Conservation (phyloP, 1,284 basidiomycete species). For the Cryptococcus amylolentus region DNA sequence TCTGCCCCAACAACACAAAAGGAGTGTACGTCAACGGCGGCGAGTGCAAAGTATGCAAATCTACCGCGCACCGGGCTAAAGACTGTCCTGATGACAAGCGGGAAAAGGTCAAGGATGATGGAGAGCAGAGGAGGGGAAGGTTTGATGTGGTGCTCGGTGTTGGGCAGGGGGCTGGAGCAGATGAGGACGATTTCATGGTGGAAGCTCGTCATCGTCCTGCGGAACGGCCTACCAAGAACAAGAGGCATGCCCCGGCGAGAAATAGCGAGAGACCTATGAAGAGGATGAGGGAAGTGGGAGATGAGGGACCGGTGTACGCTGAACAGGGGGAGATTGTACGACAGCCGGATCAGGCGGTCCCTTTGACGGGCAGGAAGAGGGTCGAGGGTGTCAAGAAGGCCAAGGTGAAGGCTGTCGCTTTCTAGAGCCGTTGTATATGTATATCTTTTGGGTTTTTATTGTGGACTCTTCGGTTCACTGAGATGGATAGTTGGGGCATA, state of each 20-base stretch:
- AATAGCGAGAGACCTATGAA: slow-evolving; percentile 33
- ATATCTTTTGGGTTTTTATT: background rate
- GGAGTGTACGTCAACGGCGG: slow-evolving; percentile 92
- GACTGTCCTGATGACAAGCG: slow-evolving; percentile 63
- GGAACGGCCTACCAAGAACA: slow-evolving; percentile 19
- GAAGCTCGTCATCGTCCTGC: slow-evolving; percentile 61
- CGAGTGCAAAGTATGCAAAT: slow-evolving; percentile 79
- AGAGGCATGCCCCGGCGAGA: slow-evolving; percentile 34
- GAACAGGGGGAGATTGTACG: slow-evolving; percentile 1
- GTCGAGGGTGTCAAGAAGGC: slow-evolving; percentile 9
- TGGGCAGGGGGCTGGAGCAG: slow-evolving; percentile 60
- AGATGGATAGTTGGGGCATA: no score
- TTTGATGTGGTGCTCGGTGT: slow-evolving; percentile 52
- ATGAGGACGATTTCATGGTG: slow-evolving; percentile 89
- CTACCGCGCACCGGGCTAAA: slow-evolving; percentile 78
- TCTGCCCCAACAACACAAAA: slow-evolving; percentile 75
- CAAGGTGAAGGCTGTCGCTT: slow-evolving; percentile 30
- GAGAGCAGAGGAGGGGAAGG: slow-evolving; percentile 62
- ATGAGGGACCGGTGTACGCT: slow-evolving; percentile 7
- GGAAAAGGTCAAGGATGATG: slow-evolving; percentile 26
- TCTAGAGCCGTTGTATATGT: slow-evolving; percentile 10
- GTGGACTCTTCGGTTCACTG: background rate
- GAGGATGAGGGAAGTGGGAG: slow-evolving; percentile 16
- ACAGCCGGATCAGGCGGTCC: background rate
- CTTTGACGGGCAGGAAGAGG: slow-evolving; percentile 11